phyloP scores from a whole-genome alignment of 768 basidiomycete genomes.

The Pisolithus tinctorius region DNA sequence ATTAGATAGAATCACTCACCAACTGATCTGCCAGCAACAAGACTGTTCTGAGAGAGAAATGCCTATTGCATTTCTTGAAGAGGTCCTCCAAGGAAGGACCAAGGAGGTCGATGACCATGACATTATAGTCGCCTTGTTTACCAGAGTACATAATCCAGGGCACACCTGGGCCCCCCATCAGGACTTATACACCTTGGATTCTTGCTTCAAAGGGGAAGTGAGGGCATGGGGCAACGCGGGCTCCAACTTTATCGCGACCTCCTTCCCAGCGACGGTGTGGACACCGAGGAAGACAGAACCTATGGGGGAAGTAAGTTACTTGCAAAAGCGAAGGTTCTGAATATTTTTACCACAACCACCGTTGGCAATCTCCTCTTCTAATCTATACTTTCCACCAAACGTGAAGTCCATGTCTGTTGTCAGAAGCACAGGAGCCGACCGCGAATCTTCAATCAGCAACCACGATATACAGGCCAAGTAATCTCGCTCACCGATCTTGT shows the following conservation, averaged over 20 bases:
- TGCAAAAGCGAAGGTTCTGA: not conserved
- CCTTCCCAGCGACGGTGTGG: constrained; percentile 75
- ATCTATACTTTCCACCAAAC: constrained; percentile 71
- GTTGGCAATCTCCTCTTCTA: constrained; percentile 75
- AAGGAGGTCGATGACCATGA: constrained; percentile 95
- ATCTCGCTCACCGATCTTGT: not conserved
- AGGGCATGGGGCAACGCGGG: constrained; percentile 42
- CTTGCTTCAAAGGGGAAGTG: constrained; percentile 73
- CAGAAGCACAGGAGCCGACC: not conserved
- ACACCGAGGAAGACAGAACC: constrained; percentile 76
- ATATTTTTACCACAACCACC: constrained; percentile 60
- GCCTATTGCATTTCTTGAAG: constrained; percentile 84
- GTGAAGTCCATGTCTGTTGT: constrained; percentile 28
- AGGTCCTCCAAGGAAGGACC: constrained; percentile 86
- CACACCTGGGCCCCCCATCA: constrained; percentile 84
- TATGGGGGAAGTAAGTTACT: constrained; percentile 22
- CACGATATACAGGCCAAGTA: not conserved
- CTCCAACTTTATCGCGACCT: constrained; percentile 80
- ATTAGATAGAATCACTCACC: constrained; percentile 39
- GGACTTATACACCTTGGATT: constrained; percentile 90
- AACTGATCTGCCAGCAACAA: constrained; percentile 92
- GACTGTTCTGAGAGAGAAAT: constrained; percentile 92
- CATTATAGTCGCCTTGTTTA: constrained; percentile 89
- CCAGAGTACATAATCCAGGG: constrained; percentile 93
- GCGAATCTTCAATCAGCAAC: not conserved